Base-by-base conservation (phyloP, 495 filamentous ascomycete genomes). In the Tirmania nivea region DNA sequence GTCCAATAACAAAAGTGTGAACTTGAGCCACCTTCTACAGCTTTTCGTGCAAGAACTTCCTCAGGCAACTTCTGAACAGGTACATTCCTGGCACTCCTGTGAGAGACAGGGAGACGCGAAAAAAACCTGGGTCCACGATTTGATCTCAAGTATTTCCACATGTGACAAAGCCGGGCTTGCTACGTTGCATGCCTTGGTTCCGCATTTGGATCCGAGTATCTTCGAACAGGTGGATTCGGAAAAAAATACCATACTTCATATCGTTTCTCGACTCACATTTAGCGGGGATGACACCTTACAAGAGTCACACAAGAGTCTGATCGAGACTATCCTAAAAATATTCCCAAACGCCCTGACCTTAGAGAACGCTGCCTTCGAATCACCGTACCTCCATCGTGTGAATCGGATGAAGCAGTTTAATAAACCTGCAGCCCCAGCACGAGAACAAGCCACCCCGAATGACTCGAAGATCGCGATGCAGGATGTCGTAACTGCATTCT, bases 401-500 rank as follows among this genome's bases (percentile, higher is more conserved):
- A 9, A 42, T 42, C 36, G 9, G 36, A 42, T 10, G 36, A 9
- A 42, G 9, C 36, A 10, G 36, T 42, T 9, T 42, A 42, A 10
- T 42, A 9, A n/a, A 10, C 36, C n/a, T n/a, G 9, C n/a, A 10
- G 36, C 9, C 9, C 36, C 36, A 42, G 66, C 65, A 49, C n/a
- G n/a, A 50, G 58, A 14, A 57, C 60, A n/a, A 56, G 67, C 7
- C 51, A 54, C 12, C 55, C 54, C 0, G 54, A 66, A 9, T 60
- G 56, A 31, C 59, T 69, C 3, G 63, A 69, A 20, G 58, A 59
- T 17, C 10, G n/a, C 36, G 36, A 42, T n/a, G n/a, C n/a, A n/a
- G n/a, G n/a, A n/a, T n/a, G n/a, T n/a, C n/a, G n/a, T n/a, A n/a
- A n/a, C n/a, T n/a, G n/a, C n/a, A n/a, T n/a, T n/a, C n/a, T n/a